Evolutionary conservation across 371 early-diverging fungal species (phyloP), one percentile per base, ranked within the genome.

Genomic region (Umbelopsis sp.): DNA sequence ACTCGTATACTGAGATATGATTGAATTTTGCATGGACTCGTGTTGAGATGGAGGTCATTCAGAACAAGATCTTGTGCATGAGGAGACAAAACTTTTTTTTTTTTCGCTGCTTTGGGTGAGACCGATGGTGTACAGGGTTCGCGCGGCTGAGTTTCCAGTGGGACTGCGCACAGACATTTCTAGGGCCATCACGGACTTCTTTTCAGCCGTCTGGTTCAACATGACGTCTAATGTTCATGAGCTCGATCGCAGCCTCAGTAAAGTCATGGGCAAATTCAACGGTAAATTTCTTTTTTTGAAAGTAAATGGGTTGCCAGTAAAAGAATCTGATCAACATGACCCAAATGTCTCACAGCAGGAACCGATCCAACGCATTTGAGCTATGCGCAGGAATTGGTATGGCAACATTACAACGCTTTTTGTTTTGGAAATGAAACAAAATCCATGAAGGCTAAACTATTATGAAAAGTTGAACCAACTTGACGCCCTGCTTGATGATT

Each of bases 11-110:
- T 57, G 35, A 16, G 35, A 35, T 57, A 57, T 11, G 7, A 57
- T 14, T 12, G 57, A 35, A 57, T 57, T 57, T 57, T 57, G 57
- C 57, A 57, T 57, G 3, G 57, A n/a, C 57, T 35, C 1, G n/a
- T 35, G 35, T 25, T 7, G 57, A 7, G 35, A 57, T 57, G 57
- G 29, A 35, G 29, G 57, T 16, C 57, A 57, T 57, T 57, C 57
- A 57, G 57, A 57, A 57, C 57, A 57, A 57, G 57, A 57, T 57
- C 57, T 57, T 57, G 57, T 6, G 18, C 57, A 57, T 29, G 32
- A 29, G n/a, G 29, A 35, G 37, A 37, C 29, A 25, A 35, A 35
- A 57, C 3, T 16, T 29, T 12, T 57, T 57, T 18, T 16, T 29
- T 12, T 57, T 57, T 18, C 35, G 29, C 35, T 37, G 16, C 16